These are phyloP conservation scores for Aegilops longissima DNA, from an alignment of 176 grass and related monocot genomes.

Conservation along the genomic window DNA sequence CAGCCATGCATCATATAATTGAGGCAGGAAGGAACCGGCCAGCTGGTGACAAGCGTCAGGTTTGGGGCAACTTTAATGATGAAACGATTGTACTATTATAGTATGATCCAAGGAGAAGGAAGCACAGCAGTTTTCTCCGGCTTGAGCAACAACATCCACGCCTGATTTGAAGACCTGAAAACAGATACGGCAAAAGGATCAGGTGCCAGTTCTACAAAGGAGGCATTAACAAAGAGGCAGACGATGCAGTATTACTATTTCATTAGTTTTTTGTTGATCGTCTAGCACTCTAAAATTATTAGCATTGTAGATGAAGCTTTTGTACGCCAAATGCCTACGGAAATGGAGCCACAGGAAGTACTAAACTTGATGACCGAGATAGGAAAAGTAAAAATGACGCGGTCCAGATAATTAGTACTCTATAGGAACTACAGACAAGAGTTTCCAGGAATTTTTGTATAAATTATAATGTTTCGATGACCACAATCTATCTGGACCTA, in stretches of 20 bases:
- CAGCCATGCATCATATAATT: conserved; percentile 16
- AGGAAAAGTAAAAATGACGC: not conserved
- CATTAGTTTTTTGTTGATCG: no score
- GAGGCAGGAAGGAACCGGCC: conserved; percentile 21
- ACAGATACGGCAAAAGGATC: not conserved
- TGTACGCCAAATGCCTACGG: no score
- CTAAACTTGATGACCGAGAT: not conserved
- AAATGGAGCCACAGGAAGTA: not conserved
- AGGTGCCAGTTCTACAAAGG: not conserved
- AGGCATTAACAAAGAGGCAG: conserved; percentile 2
- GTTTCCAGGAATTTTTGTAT: not conserved
- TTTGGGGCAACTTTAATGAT: conserved; percentile 1
- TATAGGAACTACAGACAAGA: not conserved
- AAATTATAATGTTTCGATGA: not conserved
- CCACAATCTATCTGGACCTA: not conserved
- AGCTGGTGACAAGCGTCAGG: conserved; percentile 20
- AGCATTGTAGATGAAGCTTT: no score
- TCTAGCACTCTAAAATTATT: no score
- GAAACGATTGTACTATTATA: not conserved
- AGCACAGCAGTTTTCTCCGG: not conserved
- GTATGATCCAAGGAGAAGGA: not conserved
- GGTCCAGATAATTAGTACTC: not conserved
- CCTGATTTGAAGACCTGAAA: conserved; percentile 2
- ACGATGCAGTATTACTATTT: not conserved
- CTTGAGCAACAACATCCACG: not conserved